Evolutionary conservation across 345 rosid genomes (phyloP), one percentile per base, ranked within the genome.

Genomic region (Cardamine occulta): DNA sequence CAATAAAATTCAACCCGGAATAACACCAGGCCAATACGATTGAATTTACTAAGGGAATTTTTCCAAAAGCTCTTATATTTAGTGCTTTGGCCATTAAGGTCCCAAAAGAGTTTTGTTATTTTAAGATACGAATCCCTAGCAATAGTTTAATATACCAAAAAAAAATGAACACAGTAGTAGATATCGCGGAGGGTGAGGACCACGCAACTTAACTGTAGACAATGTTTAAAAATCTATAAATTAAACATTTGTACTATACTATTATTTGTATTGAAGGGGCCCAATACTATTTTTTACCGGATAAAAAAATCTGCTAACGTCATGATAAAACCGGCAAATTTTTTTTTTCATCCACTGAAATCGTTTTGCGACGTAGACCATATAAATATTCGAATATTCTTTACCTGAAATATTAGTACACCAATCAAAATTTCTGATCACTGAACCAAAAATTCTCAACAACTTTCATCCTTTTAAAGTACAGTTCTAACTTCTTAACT

Each of bases 111-210:
- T 62, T 61, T 15, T 49, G 3, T 49, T 3, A 37, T 3, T 24
- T 24, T 2, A 24, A 24, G 28, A 2, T 24, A 0, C 5, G 18
- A 53, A 59, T 34, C 44, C 44, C 15, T 18, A 34, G 28, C 60
- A 28, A 48, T 34, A 72, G n/a, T 71, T 15, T 62, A 72, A 35
- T 24, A 0, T 19, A 40, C 13, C 2, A 24, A 19, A 39, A n/a
- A 39, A 53, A 8, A 39, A 35, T 61, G 10, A 26, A 24, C 39
- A 53, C 63, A 18, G 32, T 37, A n/a, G 54, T 48, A 49, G 73
- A 66, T 58, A 61, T 48, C 59, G 60, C 32, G 23, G 39, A 74
- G 60, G 48, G 57, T 15, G 66, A 74, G 32, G 78, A 74, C 78
- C 67, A 74, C 73, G 52, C 72, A 66, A 21, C 66, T 11, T n/a